A percentile compares a stretch with the other conserved stretches of the same genome.
These are phyloP conservation scores for Lachnellula occidentalis DNA, from an alignment of 2,329 filamentous ascomycete species.

Conservation along the genomic window DNA sequence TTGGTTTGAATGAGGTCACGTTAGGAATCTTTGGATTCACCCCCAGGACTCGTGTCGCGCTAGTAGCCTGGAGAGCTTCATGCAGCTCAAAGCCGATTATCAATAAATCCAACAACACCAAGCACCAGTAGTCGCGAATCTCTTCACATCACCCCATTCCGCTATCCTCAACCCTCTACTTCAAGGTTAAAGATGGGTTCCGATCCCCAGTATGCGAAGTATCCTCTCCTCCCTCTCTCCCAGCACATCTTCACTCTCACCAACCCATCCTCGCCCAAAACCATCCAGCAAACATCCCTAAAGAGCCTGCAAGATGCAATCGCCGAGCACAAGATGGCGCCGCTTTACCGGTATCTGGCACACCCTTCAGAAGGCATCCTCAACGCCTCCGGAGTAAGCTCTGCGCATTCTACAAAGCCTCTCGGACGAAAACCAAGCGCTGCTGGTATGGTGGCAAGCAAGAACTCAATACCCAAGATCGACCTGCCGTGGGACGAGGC, in stretches of 20 bases:
- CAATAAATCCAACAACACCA: not conserved
- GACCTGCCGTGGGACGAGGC: constrained; percentile 86
- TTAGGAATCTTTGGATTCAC: not conserved
- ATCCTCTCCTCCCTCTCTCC: constrained; percentile 72
- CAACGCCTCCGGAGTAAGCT: constrained; percentile 45
- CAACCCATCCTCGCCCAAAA: constrained; percentile 65
- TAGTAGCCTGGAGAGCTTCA: constrained; percentile 23
- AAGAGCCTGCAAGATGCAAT: constrained; percentile 79
- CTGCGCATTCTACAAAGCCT: constrained; percentile 45
- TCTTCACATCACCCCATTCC: no score
- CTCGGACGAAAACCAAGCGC: constrained; percentile 63
- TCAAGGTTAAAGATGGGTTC: constrained; percentile 52
- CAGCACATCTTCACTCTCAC: constrained; percentile 85
- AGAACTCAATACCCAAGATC: constrained; percentile 56
- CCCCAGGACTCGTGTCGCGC: constrained; percentile 5
- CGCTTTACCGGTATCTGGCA: constrained; percentile 77
- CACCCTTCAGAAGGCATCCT: constrained; percentile 65
- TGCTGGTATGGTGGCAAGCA: constrained; percentile 70
- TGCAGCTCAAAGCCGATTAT: constrained; percentile 15
- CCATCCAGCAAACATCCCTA: constrained; percentile 63
- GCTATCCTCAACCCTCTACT: not conserved
- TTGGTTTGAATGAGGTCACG: not conserved
- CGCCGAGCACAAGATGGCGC: constrained; percentile 77
- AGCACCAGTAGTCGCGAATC: not conserved
- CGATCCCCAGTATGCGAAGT: constrained; percentile 82